A percentile compares a stretch with the other conserved stretches of the same genome.
Conservation (phyloP, 306 rosid genomes). For the Vigna nakashimae region DNA sequence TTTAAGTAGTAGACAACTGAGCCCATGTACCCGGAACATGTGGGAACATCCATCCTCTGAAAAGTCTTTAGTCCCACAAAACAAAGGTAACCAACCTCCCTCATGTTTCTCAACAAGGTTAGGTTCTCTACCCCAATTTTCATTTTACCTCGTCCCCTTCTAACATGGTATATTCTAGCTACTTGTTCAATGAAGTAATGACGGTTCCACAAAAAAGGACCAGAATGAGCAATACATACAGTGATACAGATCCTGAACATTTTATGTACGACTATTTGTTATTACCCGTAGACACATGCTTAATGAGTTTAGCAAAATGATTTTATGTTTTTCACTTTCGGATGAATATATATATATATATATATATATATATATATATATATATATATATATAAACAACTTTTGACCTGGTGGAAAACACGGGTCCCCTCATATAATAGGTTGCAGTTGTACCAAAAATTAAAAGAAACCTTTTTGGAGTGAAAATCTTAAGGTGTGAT, state of each 20-base stretch:
- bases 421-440: not conserved
- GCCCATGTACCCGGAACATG: conserved; percentile 13
- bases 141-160: not conserved
- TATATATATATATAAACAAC: too few species aligned
- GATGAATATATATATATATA: not conserved
- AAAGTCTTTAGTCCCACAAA: not conserved
- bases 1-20: not conserved
- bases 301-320: not conserved
- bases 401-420: not conserved
- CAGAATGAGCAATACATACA: too few species aligned
- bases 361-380: not conserved
- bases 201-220: not conserved
- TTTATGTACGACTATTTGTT: not conserved
- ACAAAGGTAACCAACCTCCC: not conserved
- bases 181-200: too few species aligned
- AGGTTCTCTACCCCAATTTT: not conserved
- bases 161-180: not conserved
- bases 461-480: not conserved
- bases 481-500: not conserved
- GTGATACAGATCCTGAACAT: not conserved
- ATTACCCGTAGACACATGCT: not conserved
- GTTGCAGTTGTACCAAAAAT: conserved; percentile 9
- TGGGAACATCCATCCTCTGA: conserved; percentile 23
- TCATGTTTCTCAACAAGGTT: not conserved
- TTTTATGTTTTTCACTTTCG: not conserved